Conservation (phyloP, 192 early-diverging fungal genomes). For the Spizellomyces sp. region DNA sequence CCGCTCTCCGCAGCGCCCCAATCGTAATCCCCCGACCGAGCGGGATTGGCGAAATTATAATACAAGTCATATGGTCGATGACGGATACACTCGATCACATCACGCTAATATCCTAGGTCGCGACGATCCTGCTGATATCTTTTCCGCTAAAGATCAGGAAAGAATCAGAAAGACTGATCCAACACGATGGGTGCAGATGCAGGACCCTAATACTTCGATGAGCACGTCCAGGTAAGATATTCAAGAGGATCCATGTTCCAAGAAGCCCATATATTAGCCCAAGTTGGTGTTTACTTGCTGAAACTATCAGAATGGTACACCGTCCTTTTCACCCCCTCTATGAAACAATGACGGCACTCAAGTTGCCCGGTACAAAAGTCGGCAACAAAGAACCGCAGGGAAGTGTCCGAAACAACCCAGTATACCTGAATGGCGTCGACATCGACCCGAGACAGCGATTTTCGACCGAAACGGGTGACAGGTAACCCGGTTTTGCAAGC, state of each 20-base stretch:
- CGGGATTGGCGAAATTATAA: slow-evolving; percentile 15
- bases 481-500: slow-evolving; percentile 17
- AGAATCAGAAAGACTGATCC: slow-evolving; percentile 19
- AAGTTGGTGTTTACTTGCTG: neutral
- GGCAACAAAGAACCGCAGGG: slow-evolving; percentile 50
- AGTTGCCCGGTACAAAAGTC: neutral
- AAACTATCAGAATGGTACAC: slow-evolving; percentile 11
- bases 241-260: neutral
- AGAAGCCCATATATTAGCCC: slow-evolving; percentile 1
- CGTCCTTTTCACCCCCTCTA: slow-evolving; percentile 27
- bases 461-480: slow-evolving; percentile 40
- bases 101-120: slow-evolving; percentile 31
- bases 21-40: neutral
- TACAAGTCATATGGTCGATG: slow-evolving; percentile 40
- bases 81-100: slow-evolving; percentile 47
- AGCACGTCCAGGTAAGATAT: slow-evolving; percentile 41
- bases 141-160: slow-evolving; percentile 13
- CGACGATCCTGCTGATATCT: slow-evolving; percentile 32
- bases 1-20: too few relatives aligned
- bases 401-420: slow-evolving; percentile 48
- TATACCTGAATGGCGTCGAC: slow-evolving; percentile 21
- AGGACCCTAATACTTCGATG: slow-evolving; percentile 19
- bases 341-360: neutral
- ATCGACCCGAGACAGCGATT: slow-evolving; percentile 32
- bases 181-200: slow-evolving; percentile 33